Evolutionary conservation across 2,329 filamentous ascomycete genomes (phyloP).

Genomic region (Coniochaeta ligniaria): DNA sequence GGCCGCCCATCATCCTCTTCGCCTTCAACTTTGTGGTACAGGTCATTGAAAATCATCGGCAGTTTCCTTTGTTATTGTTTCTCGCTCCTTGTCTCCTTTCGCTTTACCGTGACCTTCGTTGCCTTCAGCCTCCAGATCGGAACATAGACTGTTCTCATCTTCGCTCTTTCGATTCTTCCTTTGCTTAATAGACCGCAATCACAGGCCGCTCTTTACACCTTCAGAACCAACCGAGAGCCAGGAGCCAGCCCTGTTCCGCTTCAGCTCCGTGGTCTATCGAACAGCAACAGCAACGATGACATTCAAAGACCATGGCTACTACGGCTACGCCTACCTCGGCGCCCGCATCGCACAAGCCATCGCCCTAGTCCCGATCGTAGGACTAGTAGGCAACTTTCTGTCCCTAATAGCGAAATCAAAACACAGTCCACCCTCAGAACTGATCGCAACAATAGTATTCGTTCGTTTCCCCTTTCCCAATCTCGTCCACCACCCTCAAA

Average conservation of each 20-base stretch:
- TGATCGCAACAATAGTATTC: conserved; percentile 72
- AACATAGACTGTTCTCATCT: not conserved
- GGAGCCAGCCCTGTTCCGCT: not conserved
- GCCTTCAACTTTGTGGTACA: not conserved
- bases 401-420: conserved; percentile 62
- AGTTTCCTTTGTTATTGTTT: not conserved
- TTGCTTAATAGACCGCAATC: not conserved
- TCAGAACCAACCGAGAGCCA: not conserved
- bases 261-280: not conserved
- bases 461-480: conserved; percentile 45
- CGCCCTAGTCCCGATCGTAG: conserved; percentile 69
- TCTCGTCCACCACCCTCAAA: not conserved
- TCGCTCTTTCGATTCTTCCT: not conserved
- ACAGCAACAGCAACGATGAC: conserved; percentile 7
- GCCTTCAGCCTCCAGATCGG: not conserved
- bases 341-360: conserved; percentile 64
- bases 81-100: not conserved
- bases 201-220: not conserved
- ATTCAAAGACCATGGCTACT: conserved; percentile 20
- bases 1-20: not conserved
- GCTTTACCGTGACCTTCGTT: not conserved
- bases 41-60: not conserved
- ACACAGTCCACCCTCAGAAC: conserved; percentile 59
- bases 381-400: conserved; percentile 77
- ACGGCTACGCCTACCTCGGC: conserved; percentile 68